Base-by-base conservation (phyloP, 202 grass and related monocot species). In the Carex arenaria region DNA sequence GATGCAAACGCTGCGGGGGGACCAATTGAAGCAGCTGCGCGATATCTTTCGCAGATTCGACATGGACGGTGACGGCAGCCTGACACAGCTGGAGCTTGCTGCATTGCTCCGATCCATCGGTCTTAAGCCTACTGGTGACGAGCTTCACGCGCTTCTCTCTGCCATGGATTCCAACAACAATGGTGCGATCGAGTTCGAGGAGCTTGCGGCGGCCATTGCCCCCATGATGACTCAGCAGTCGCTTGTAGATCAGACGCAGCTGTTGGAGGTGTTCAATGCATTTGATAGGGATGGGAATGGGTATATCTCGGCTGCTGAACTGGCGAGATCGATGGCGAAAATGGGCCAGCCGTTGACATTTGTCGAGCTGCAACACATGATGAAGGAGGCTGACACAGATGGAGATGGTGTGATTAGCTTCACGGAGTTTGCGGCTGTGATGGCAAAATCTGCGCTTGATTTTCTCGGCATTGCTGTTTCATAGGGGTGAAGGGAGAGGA, bases 221-320 rank as follows among this genome's bases (percentile, higher is more conserved):
- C 90, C 93, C 0, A 74, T 96, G 26, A 88, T 96, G 2, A 91
- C 89, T 22, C 88, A 89, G 68, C 89, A 89, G 60, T 87, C 90
- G 52, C 90, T 96, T 15, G 88, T 95, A 0, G 93, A 95, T 83
- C 89, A 91, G 88, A 83, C 70, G 10, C 93, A 95, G 80, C 85
- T 95, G 47, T 84, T 95, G 6, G 93, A 95, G 85, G 90, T 93
- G 42, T 95, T 95, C 85, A 86, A 75, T 4, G 88, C 87, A 53
- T 95, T 95, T 54, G 93, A 95, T 70, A 85, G 93, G 64, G 93
- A 95, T 61, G 90, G 93, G 69, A 95, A 95, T 77, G 93, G 93
- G 0, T 95, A 82, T 80, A 93, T 95, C 85, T 93, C 90, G 23
- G 88, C 90, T 31, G 93, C 93, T 31, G 93, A 95, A 88, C 85